These are phyloP conservation scores for Uronychia setigera DNA, from an alignment of 73 alveolate species.

Conservation along the genomic window DNA sequence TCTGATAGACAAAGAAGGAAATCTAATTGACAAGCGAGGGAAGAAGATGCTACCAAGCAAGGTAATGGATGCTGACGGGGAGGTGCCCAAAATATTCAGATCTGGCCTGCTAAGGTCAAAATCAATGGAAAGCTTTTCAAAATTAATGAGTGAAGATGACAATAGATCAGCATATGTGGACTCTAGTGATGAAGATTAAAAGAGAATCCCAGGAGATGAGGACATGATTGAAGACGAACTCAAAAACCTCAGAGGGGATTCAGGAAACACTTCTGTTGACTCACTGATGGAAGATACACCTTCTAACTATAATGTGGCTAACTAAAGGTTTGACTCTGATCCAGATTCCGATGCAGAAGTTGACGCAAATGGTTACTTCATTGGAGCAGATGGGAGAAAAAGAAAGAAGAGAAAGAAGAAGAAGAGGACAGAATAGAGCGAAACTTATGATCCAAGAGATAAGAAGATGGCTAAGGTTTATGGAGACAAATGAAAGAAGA, in stretches of 20 bases:
- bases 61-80: slow-evolving; percentile 62
- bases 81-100: slow-evolving; percentile 57
- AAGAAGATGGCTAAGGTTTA: slow-evolving; percentile 50
- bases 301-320: slow-evolving; percentile 48
- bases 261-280: slow-evolving; percentile 66
- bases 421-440: slow-evolving; percentile 23
- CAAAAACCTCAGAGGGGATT: slow-evolving; percentile 4
- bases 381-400: slow-evolving; percentile 25
- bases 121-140: slow-evolving; percentile 43
- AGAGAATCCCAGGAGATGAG: slow-evolving; percentile 25
- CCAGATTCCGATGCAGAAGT: slow-evolving; percentile 18
- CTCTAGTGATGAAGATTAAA: slow-evolving; percentile 14
- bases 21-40: slow-evolving; percentile 50
- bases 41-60: slow-evolving; percentile 16
- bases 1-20: slow-evolving; percentile 41
- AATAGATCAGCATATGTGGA: slow-evolving; percentile 28
- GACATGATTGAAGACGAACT: slow-evolving; percentile 36
- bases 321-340: slow-evolving; percentile 37
- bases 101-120: slow-evolving; percentile 55
- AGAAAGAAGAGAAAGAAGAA: slow-evolving; percentile 34
- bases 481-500: slow-evolving; percentile 34
- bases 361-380: slow-evolving; percentile 27
- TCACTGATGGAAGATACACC: slow-evolving; percentile 72
- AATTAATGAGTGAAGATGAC: slow-evolving; percentile 64
- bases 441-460: slow-evolving; percentile 25